Conservation (phyloP, 192 early-diverging fungal genomes). For the Dissophora globulifera region DNA sequence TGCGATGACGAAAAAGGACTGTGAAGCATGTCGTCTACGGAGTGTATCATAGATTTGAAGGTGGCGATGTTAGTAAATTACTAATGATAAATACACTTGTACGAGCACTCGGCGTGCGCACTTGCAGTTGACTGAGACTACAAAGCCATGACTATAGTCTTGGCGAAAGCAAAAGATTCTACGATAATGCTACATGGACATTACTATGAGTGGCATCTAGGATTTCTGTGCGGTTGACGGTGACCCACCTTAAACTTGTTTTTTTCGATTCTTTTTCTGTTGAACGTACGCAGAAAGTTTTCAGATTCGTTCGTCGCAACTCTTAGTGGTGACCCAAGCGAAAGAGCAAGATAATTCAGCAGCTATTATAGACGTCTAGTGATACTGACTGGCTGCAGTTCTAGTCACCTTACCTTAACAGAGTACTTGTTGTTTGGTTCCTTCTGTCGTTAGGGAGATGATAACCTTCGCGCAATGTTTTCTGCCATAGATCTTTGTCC, state of each 20-base stretch:
- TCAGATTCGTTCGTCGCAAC: too few species aligned
- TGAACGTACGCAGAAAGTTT: too few species aligned
- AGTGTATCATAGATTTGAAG: neutral
- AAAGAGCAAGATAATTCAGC: too few species aligned
- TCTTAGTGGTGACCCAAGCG: too few species aligned
- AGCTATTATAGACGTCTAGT: too few species aligned
- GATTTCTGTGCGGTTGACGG: neutral
- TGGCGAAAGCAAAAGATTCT: too few species aligned
- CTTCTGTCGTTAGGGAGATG: neutral
- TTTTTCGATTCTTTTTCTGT: neutral
- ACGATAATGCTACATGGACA: neutral
- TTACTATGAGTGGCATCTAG: neutral
- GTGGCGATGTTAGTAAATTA: neutral
- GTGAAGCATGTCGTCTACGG: neutral
- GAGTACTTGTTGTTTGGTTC: too few species aligned
- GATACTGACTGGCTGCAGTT: neutral
- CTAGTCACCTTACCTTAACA: too few species aligned
- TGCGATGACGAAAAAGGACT: slow-evolving; percentile 1
- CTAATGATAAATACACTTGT: neutral
- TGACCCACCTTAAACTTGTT: neutral
- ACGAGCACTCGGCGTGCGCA: neutral
- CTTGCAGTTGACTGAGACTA: neutral
- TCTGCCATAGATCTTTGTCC: neutral
- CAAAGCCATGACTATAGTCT: neutral
- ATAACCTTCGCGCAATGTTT: neutral